Conservation (phyloP, 1,139 yeast genomes). For the Pneumocystis carinii region DNA sequence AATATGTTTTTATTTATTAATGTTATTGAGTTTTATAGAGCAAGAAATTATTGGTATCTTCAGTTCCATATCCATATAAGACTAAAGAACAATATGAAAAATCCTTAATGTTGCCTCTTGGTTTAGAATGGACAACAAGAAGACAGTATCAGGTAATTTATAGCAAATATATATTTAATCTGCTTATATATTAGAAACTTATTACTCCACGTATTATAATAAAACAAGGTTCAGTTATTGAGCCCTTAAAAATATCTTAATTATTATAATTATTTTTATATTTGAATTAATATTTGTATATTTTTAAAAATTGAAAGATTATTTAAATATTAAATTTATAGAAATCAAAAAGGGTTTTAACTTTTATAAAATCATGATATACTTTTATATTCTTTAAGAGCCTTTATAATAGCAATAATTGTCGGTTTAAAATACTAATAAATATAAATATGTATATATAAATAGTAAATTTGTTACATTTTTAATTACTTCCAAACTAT, state of each 20-base stretch:
- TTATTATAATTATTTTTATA: not conserved
- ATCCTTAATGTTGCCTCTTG: conserved; percentile 87
- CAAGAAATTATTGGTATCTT: conserved; percentile 65
- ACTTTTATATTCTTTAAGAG: conserved; percentile 27
- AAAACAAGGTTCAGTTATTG: not conserved
- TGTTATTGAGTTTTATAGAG: conserved; percentile 21
- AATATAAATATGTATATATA: conserved; percentile 21
- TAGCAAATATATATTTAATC: not conserved
- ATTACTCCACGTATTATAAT: not conserved
- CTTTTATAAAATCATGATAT: conserved; percentile 13
- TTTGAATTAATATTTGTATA: not conserved
- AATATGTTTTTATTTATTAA: not conserved
- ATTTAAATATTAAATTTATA: not conserved
- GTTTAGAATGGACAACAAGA: conserved; percentile 90
- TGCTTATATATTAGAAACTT: not conserved
- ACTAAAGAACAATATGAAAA: conserved; percentile 88
- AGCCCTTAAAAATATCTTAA: not conserved
- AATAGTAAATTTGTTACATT: conserved; percentile 5
- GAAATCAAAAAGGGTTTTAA: not conserved
- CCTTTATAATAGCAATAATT: conserved; percentile 26
- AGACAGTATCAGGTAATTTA: conserved; percentile 63
- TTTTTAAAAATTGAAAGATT: not conserved
- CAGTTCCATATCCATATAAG: conserved; percentile 90
- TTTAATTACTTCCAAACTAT: not conserved
- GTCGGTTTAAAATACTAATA: conserved; percentile 27